Conservation (phyloP, 495 filamentous ascomycete genomes). For the Lichenothelia convexa region DNA sequence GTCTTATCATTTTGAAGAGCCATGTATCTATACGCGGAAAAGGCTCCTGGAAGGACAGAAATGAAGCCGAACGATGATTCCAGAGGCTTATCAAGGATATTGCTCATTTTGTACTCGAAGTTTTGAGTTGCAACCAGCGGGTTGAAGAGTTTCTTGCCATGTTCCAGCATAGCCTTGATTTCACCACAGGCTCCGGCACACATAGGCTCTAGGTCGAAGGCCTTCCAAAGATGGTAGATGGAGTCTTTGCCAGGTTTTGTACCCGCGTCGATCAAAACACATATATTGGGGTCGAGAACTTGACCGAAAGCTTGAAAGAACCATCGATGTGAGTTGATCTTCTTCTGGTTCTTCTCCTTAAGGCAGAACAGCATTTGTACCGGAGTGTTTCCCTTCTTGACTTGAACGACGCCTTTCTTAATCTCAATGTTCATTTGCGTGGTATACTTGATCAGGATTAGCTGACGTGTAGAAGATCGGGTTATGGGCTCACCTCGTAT, state of each 20-base stretch:
- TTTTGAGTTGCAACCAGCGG: conserved; percentile 94
- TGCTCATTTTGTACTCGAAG: conserved; percentile 99
- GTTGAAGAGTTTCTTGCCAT: conserved; percentile 77
- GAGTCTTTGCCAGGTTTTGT: conserved; percentile 84
- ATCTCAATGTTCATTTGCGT: conserved; percentile 76
- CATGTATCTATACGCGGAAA: conserved; percentile 89
- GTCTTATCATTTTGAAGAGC: conserved; percentile 94
- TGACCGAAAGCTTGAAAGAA: conserved; percentile 96
- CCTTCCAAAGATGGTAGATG: conserved; percentile 96
- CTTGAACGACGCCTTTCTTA: conserved; percentile 69
- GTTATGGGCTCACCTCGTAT: conserved; percentile 42
- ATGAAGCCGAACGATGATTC: conserved; percentile 98
- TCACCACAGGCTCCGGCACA: conserved; percentile 96
- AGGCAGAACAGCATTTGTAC: conserved; percentile 97
- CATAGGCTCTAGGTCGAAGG: conserved; percentile 93
- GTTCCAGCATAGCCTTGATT: conserved; percentile 93
- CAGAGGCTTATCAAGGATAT: conserved; percentile 95
- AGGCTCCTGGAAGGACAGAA: conserved; percentile 87
- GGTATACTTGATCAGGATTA: conserved; percentile 46
- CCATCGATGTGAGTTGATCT: conserved; percentile 99
- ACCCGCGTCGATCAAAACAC: conserved; percentile 89
- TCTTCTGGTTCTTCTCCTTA: conserved; percentile 99
- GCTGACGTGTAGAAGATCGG: not conserved
- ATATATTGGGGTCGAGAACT: conserved; percentile 88
- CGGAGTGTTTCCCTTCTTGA: conserved; percentile 58